Base-by-base conservation (phyloP, 2,329 filamentous ascomycete species). In the Diaporthe vaccinii region DNA sequence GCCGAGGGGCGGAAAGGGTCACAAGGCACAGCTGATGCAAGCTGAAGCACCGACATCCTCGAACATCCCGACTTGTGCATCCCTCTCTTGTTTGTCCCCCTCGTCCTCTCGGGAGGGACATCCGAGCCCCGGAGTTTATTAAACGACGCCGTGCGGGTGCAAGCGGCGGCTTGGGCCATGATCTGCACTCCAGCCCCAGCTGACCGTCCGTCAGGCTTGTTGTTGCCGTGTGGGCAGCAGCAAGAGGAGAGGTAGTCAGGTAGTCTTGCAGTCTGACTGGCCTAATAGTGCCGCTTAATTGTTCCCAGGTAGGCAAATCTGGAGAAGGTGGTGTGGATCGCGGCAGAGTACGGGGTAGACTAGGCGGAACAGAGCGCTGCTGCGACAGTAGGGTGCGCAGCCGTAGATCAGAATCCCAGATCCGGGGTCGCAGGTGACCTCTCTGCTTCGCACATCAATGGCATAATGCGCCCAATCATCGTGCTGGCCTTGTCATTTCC, bases 241-340 rank as follows among this genome's bases (percentile, higher is more conserved):
- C 10, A 39, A n/a, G 55, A 58, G 28, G 10, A 14, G 51, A 53
- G 14, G n/a, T 53, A 53, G 4, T 15, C n/a, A 9, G 36, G 36
- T 39, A 14, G 44, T 14, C 10, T 14, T 2, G 51, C n/a, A 25
- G 12, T 15, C 51, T 53, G n/a, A 17, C n/a, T 25, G 51, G 25
- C 10, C 28, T 20, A 12, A 41, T 7, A 17, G 28, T 25, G 49
- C 41, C 61, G 61, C 28, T 67, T 67, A 25, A 31, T 49, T 44
- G 59, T 46, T 46, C 59, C 59, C 41, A 51, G 70, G 41, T 39
- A 39, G 44, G n/a, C 15, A 61, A 62, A 46, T 61, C 69, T 61
- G 69, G 69, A 72, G 69, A 72, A 72, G 69, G 55, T 49, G 69
- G 69, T 72, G 69, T 72, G 69, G 69, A 59, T 59, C 69, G 34